These are phyloP conservation scores for Candida silvicultrix DNA, from an alignment of 805 yeast species.

Conservation along the genomic window DNA sequence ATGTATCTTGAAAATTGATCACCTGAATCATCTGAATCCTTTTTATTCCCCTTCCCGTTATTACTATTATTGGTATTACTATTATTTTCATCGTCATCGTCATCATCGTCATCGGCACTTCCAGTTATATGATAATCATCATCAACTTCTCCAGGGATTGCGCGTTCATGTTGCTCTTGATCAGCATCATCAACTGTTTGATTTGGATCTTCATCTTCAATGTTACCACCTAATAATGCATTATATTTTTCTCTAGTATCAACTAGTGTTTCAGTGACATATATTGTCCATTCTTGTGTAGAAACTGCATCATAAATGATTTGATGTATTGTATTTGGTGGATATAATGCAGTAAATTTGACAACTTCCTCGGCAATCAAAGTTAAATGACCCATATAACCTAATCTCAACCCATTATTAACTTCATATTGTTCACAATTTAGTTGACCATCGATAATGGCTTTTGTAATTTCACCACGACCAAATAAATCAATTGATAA, in stretches of 20 bases:
- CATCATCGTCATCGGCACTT: constrained; percentile 24
- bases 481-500: constrained; percentile 67
- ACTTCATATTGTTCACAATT: constrained; percentile 55
- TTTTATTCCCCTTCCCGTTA: constrained; percentile 23
- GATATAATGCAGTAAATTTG: constrained; percentile 49
- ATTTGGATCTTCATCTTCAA: constrained; percentile 23
- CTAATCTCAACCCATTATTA: constrained; percentile 60
- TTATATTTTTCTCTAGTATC: constrained; percentile 93
- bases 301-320: constrained; percentile 30
- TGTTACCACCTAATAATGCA: constrained; percentile 80
- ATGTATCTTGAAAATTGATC: constrained; percentile 42
- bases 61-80: constrained; percentile 22
- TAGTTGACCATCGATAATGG: constrained; percentile 57
- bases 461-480: constrained; percentile 49
- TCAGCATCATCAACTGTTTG: constrained; percentile 21
- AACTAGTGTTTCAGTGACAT: constrained; percentile 75
- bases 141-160: constrained; percentile 32
- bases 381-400: constrained; percentile 96
- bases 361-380: constrained; percentile 94
- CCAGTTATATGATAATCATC: constrained; percentile 21
- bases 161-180: constrained; percentile 3
- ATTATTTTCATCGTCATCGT: constrained; percentile 24
- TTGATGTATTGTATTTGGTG: constrained; percentile 24
- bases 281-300: constrained; percentile 63
- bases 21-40: constrained; percentile 20